Evolutionary conservation across 257 asterid genomes (phyloP).

Genomic region (Eustoma russellianum): DNA sequence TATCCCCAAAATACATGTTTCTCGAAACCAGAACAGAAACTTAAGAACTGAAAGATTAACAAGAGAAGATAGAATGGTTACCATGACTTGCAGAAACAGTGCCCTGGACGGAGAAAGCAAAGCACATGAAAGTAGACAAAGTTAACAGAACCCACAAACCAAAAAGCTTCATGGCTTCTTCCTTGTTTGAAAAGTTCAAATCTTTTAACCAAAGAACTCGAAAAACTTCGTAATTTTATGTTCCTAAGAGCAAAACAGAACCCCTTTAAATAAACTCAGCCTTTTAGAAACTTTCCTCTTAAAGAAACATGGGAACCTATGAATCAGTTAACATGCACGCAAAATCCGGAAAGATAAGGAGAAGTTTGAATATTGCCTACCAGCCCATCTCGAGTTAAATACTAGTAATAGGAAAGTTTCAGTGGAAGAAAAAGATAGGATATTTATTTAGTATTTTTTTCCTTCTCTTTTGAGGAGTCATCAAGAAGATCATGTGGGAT

Average conservation of each 20-base stretch:
- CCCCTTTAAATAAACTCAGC: slow-evolving; percentile 17
- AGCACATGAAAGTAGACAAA: slow-evolving; percentile 23
- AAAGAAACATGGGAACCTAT: slow-evolving; percentile 4
- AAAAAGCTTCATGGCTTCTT: slow-evolving; percentile 30
- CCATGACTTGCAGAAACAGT: slow-evolving; percentile 23
- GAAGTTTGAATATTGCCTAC: slow-evolving; percentile 10
- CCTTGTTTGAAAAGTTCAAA: not conserved
- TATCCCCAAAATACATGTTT: too few species aligned
- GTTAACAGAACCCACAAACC: slow-evolving; percentile 35
- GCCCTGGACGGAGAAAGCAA: slow-evolving; percentile 21
- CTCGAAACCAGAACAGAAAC: too few species aligned
- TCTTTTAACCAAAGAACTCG: too few species aligned
- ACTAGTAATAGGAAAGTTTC: not conserved
- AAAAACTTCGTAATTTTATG: not conserved
- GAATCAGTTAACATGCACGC: slow-evolving; percentile 15
- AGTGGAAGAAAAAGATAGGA: not conserved
- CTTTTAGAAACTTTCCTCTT: slow-evolving; percentile 13
- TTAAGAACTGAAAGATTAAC: too few species aligned
- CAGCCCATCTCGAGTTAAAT: slow-evolving; percentile 23
- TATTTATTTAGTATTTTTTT: too few species aligned
- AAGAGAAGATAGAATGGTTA: slow-evolving; percentile 1
- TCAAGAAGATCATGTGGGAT: slow-evolving; percentile 25
- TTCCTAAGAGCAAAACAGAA: not conserved
- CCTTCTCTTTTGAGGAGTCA: slow-evolving; percentile 11
- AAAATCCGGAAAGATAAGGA: slow-evolving; percentile 31